Evolutionary conservation across 768 basidiomycete species (phyloP), one percentile per base, ranked within the genome.

Genomic region (Coprinopsis marcescibilis): DNA sequence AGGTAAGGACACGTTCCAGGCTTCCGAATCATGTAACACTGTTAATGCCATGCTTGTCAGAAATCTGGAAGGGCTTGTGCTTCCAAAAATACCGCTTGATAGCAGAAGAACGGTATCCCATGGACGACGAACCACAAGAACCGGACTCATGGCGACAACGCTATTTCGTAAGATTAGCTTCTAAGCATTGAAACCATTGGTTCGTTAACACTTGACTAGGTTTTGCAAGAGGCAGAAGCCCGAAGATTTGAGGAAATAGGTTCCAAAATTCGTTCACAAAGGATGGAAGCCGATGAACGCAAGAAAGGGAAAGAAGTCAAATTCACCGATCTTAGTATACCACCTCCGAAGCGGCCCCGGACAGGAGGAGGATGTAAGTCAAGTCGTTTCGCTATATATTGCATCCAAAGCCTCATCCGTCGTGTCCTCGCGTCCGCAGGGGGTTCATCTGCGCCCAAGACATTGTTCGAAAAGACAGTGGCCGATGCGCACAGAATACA

Each of bases 221-320:
- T 66, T 26, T 67, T 85, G 32, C 71, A 74, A 37, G 73, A 77
- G 42, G 70, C 71, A 35, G 85, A 89, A 60, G 73, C 80, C 11
- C 67, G 71, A 57, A 76, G 83, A 34, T 63, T 89, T 21, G 81
- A 87, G 60, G 77, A 79, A 59, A 68, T 77, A 10, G 76, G 77
- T 24, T 70, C 69, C 34, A 81, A 73, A 53, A 69, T 90, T 52
- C 80, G 84, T 51, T 76, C 64, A 37, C 78, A 83, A 56, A 79
- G 85, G 15, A 71, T 77, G 57, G 80, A 83, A 60, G 83, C 76
- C 10, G 84, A 82, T 29, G 80, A 83, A 58, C 81, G 80, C 52
- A 89, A 84, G 69, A 86, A 75, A 62, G 84, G 85, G 62, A 74
- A 80, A 49, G 81, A 84, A 63, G 76, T 91, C 49, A 89, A 87